Evolutionary conservation across 768 basidiomycete genomes (phyloP), one percentile per base, ranked within the genome.

Genomic region (Thelephora ganbajun): DNA sequence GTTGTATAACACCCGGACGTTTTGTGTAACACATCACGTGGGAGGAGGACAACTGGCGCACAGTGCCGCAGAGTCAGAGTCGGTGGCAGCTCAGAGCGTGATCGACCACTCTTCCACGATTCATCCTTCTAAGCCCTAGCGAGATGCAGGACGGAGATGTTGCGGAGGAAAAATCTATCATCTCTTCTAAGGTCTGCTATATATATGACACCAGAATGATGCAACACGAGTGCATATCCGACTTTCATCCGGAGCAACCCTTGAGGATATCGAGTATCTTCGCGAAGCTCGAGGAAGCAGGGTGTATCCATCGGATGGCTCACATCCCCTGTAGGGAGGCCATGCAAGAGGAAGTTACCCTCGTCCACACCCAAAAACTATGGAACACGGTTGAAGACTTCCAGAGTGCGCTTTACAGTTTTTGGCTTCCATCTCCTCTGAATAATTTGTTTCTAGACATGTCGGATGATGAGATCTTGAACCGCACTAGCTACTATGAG

Each of bases 181-280:
- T 9, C 26, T 9, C 26, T 30, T 30, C 45, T 46, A 14, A 30
- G 26, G 85, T 91, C 45, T 91, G 91, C 43, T 91, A 84, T 66
- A 79, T 94, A 48, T 98, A 89, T 58, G 84, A 88, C 22, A 57
- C 71, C 0, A 76, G 83, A 53, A 98, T 98, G 94, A 82, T 85
- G 64, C 64, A 77, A 14, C 96, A 97, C 64, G 77, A 72, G 45
- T 79, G 76, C 39, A 73, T 71, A 44, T 72, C 73, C 36, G 78
- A 80, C 49, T 85, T 91, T 56, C 93, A 92, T 0, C 93, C 91
- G 0, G 80, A 84, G 51, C 67, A 72, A 43, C 81, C 80, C 0
- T 69, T 66, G 52, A 78, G 92, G 26, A 92, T 94, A 53, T 66
- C 72, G 11, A 64, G 69, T 47, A 90, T 93, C 53, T 83, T 74